phyloP scores from a whole-genome alignment of 2,329 filamentous ascomycete species.

The Tolypocladium endophyticum region DNA sequence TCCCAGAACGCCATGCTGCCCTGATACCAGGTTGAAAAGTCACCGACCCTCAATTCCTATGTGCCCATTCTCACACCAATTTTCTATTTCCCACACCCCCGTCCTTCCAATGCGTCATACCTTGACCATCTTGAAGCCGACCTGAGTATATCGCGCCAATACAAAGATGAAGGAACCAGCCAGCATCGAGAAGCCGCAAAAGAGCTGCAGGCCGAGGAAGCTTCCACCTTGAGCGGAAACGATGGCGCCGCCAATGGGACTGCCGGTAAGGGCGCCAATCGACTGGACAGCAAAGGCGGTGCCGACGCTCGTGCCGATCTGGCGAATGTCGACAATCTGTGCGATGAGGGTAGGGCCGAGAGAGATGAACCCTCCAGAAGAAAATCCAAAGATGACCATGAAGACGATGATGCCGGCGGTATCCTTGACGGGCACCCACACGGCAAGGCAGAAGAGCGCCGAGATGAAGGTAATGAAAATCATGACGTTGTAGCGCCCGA shows the following conservation, averaged over 20 bases:
- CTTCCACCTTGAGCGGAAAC: conserved; percentile 38
- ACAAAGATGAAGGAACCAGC: conserved; percentile 16
- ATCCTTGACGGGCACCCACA: conserved; percentile 38
- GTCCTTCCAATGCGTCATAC: conserved; percentile 10
- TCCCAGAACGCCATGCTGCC: neutral
- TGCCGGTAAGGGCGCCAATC: conserved; percentile 55
- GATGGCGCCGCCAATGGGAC: conserved; percentile 56
- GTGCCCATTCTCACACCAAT: neutral
- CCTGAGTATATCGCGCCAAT: conserved; percentile 21
- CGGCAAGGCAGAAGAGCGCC: conserved; percentile 29
- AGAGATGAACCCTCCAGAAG: conserved; percentile 54
- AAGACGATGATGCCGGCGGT: conserved; percentile 54
- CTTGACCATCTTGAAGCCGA: conserved; percentile 22
- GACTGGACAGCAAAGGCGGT: conserved; percentile 50
- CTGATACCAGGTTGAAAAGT: neutral
- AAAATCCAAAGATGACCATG: conserved; percentile 58
- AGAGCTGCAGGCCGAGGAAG: conserved; percentile 53
- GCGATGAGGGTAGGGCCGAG: conserved; percentile 54
- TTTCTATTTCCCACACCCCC: neutral
- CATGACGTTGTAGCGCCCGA: conserved; percentile 36
- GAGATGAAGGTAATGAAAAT: conserved; percentile 42
- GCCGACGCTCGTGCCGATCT: conserved; percentile 60
- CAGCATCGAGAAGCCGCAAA: conserved; percentile 44
- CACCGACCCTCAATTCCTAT: neutral
- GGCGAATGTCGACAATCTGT: conserved; percentile 58